phyloP scores from a whole-genome alignment of 441 rosid genomes.

The Breynia disticha region DNA sequence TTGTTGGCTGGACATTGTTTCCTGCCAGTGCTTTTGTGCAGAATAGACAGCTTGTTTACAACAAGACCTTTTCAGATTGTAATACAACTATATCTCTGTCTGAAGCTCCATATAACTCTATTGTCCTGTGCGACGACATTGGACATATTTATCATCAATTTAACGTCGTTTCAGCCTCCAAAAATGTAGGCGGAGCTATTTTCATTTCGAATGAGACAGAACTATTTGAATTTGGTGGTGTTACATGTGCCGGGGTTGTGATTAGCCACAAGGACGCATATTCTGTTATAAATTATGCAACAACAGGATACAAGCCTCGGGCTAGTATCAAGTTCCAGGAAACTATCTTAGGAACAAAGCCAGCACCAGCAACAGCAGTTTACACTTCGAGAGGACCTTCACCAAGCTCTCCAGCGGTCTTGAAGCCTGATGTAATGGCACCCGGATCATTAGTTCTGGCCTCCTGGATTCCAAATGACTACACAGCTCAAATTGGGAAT shows the following conservation, averaged over 20 bases:
- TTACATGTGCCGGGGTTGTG: conserved; percentile 23
- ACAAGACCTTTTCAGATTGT: conserved; percentile 25
- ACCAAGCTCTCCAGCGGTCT: conserved; percentile 33
- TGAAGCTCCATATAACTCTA: neutral
- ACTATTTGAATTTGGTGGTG: neutral
- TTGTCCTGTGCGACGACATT: conserved; percentile 25
- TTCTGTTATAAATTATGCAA: conserved; percentile 23
- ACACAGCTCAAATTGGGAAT: conserved; percentile 4
- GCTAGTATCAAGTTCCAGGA: conserved; percentile 33
- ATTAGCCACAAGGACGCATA: conserved; percentile 22
- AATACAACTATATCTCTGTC: conserved; percentile 25
- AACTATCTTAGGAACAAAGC: conserved; percentile 27
- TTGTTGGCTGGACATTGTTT: conserved; percentile 32
- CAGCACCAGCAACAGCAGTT: conserved; percentile 31
- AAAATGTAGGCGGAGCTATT: conserved; percentile 24
- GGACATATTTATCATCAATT: conserved; percentile 11
- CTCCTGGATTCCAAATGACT: conserved; percentile 55
- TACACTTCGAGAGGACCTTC: conserved; percentile 46
- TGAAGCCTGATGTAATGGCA: conserved; percentile 72
- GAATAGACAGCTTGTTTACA: conserved; percentile 18
- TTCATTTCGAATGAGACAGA: conserved; percentile 23
- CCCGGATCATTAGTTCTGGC: conserved; percentile 77
- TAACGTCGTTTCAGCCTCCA: neutral
- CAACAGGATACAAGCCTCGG: conserved; percentile 4
- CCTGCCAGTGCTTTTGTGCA: conserved; percentile 24